Percentiles rank a stretch among this genome's conserved stretches.
Conservation (phyloP, 2,329 filamentous ascomycete species). For the Blumeria hordei region DNA sequence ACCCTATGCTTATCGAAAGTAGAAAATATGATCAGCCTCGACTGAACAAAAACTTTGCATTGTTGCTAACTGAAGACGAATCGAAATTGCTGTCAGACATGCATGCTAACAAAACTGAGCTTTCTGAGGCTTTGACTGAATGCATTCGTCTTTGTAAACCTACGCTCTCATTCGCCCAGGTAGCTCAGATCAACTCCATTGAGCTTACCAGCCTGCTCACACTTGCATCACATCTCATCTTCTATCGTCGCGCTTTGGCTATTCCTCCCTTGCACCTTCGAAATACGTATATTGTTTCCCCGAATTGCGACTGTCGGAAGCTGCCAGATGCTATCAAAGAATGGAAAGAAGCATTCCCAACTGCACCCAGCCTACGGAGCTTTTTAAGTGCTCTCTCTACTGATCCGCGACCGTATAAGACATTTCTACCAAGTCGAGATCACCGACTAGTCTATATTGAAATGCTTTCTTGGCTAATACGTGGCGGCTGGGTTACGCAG, state of each 20-base stretch:
- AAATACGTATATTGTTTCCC: conserved; percentile 77
- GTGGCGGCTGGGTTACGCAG: conserved; percentile 82
- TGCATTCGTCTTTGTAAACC: conserved; percentile 55
- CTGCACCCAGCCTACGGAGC: conserved; percentile 59
- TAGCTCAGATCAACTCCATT: conserved; percentile 46
- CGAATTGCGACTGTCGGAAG: conserved; percentile 57
- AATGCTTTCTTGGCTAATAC: conserved; percentile 81
- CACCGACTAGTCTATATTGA: conserved; percentile 73
- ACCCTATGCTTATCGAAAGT: conserved; percentile 47
- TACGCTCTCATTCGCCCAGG: conserved; percentile 44
- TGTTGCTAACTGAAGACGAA: conserved; percentile 68
- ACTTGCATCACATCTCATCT: conserved; percentile 80
- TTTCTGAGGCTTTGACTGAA: conserved; percentile 55
- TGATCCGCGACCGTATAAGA: conserved; percentile 59
- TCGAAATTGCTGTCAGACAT: conserved; percentile 49
- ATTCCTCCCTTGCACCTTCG: conserved; percentile 76
- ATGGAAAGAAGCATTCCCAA: conserved; percentile 60
- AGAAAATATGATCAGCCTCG: conserved; percentile 39
- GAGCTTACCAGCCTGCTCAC: conserved; percentile 61
- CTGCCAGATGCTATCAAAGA: conserved; percentile 43
- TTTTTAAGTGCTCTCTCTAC: conserved; percentile 69
- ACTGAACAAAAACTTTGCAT: conserved; percentile 64
- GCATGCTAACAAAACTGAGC: conserved; percentile 50
- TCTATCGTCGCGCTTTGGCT: conserved; percentile 80
- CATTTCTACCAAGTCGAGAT: conserved; percentile 64